Base-by-base conservation (phyloP, 1,139 yeast species). In the Hanseniaspora sp. region DNA sequence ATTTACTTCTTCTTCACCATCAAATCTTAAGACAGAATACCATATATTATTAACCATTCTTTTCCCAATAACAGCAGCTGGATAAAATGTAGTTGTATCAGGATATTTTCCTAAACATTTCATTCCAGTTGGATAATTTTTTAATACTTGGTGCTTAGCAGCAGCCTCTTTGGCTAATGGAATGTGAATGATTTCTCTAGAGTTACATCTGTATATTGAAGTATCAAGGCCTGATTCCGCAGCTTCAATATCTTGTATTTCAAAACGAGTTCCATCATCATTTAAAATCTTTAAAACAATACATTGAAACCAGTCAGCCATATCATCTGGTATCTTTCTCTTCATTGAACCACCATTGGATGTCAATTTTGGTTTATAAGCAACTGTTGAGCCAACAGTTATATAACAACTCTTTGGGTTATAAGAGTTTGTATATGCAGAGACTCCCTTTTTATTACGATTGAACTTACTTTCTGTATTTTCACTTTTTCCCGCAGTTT, bases 1-100 rank as follows among this genome's bases (percentile, higher is more conserved):
- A 55, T 86, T 92, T 1, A 82, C 95, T 64, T 94, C 98, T 63
- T 92, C 98, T 67, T 92, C 99, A 7, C 98, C 99, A 62, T 94
- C 98, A 63, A 94, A 94, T 62, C 80, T 79, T 55, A 94, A 74
- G 60, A 86, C 71, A 59, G 95, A 95, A 30, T 46, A 48, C 30
- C 40, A 42, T 13, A 40, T 35, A 5, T 45, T 46, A 17, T 75
- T 77, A 61, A 83, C 92, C 59, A 86, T 63, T 57, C 79, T 80
- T 54, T 79, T 75, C 0, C 95, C 90, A 41, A 82, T 83, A 4
- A 94, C 97, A 53, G 86, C 86, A 0, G 98, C 98, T 3, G 95
- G 86, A 65, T 92, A 94, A 63, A 92, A 94, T 0, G 97, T 90
- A 0, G 98, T 94, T 0, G 99, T 94, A 62, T 94, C 99, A 0